phyloP scores from a whole-genome alignment of 176 grass and related monocot species.

The Aechmea fasciata region DNA sequence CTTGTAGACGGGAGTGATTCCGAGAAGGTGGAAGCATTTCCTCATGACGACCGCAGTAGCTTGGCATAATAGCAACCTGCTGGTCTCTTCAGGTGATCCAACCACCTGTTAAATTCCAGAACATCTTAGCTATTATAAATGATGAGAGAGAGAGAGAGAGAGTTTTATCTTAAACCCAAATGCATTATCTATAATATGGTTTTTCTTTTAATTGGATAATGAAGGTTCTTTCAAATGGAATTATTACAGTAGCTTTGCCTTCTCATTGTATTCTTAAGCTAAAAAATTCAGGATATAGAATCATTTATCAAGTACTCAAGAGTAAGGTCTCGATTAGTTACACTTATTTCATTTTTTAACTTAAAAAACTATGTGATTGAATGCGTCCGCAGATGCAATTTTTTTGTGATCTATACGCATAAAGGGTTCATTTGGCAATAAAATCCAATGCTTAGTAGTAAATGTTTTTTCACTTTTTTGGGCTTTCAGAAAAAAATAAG shows the following conservation, averaged over 20 bases:
- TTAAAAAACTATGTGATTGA: no score
- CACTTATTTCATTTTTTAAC: no score
- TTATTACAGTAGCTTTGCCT: no score
- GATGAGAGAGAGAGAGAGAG: not conserved
- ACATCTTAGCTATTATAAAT: not conserved
- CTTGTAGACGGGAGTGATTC: slow-evolving; percentile 58
- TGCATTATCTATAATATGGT: no score
- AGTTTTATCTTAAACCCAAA: no score
- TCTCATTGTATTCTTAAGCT: not conserved
- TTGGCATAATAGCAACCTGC: slow-evolving; percentile 56
- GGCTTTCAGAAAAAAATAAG: not conserved
- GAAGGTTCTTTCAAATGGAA: no score
- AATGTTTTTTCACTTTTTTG: no score
- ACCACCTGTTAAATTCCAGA: slow-evolving; percentile 36
- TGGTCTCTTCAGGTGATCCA: slow-evolving; percentile 49
- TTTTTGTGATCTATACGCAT: no score
- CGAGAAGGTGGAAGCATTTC: slow-evolving; percentile 57
- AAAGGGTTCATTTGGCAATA: no score
- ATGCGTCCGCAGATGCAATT: no score
- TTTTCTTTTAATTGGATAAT: no score
- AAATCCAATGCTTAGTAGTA: no score
- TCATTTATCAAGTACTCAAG: not conserved
- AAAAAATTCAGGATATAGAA: not conserved
- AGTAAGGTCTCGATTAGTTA: not conserved
- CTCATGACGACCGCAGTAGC: slow-evolving; percentile 53